A percentile compares a stretch with the other conserved stretches of the same genome.
Evolutionary conservation across 202 grass and related monocot species (phyloP).

Genomic region (Schoenoplectus triqueter): DNA sequence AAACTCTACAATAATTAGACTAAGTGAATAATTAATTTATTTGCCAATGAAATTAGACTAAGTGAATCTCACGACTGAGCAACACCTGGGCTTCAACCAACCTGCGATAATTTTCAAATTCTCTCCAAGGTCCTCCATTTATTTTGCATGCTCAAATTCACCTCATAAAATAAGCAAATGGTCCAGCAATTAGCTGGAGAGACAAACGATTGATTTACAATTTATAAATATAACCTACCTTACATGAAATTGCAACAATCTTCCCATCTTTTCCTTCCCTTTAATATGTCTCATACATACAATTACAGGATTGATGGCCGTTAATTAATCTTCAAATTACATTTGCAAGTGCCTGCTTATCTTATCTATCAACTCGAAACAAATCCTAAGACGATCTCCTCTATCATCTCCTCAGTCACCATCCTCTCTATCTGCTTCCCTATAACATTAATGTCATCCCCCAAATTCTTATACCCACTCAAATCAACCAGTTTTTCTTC

Average conservation of each 20-base stretch:
- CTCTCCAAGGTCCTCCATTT: too few relatives aligned
- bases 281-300: not conserved
- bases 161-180: too few relatives aligned
- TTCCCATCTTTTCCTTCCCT: not conserved
- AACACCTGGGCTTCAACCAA: too few relatives aligned
- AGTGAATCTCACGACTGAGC: too few relatives aligned
- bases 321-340: not conserved
- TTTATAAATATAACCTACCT: not conserved
- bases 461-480: conserved; percentile 51
- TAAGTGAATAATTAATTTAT: too few relatives aligned
- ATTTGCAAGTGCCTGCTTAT: not conserved
- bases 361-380: conserved; percentile 24
- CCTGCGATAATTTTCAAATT: too few relatives aligned
- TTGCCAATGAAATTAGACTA: too few relatives aligned
- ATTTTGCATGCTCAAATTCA: too few relatives aligned
- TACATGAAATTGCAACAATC: conserved; percentile 1
- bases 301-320: conserved; percentile 15
- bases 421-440: conserved; percentile 66
- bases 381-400: conserved; percentile 69
- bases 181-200: too few relatives aligned
- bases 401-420: conserved; percentile 67
- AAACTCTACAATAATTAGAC: too few relatives aligned
- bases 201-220: too few relatives aligned
- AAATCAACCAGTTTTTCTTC: conserved; percentile 76
- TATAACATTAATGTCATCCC: conserved; percentile 58